These are phyloP conservation scores for Sicyos baderoa DNA, from an alignment of 306 rosid genomes.

Conservation along the genomic window DNA sequence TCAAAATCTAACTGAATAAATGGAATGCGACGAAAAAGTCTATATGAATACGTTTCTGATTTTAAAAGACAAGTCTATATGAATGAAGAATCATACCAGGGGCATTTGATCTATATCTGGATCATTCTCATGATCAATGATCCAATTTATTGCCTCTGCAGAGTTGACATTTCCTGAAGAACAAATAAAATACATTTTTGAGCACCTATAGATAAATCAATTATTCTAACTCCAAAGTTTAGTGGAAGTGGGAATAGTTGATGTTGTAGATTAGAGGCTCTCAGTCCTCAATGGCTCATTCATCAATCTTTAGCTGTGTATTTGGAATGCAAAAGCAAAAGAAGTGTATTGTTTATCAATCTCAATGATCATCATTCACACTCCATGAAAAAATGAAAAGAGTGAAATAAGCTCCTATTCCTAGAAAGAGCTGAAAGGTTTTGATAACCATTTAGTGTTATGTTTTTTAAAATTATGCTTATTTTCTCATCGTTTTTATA, in stretches of 20 bases:
- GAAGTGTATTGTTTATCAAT: conserved; percentile 1
- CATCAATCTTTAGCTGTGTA: conserved; percentile 9
- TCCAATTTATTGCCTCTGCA: conserved; percentile 65
- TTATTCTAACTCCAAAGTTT: neutral
- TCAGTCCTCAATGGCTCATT: neutral
- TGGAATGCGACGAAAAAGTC: neutral
- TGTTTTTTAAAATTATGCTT: too few relatives aligned
- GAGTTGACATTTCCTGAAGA: conserved; percentile 48
- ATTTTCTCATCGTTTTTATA: too few relatives aligned
- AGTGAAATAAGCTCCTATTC: neutral
- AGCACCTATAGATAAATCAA: neutral
- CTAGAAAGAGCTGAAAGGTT: too few relatives aligned
- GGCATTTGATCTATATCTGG: conserved; percentile 58
- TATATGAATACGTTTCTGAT: neutral
- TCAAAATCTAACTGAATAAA: neutral
- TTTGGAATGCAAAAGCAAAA: neutral
- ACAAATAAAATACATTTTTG: conserved; percentile 9
- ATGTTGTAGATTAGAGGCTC: neutral
- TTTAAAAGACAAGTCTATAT: neutral
- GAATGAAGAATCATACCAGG: conserved; percentile 35
- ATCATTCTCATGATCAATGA: conserved; percentile 62
- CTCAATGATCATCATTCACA: neutral
- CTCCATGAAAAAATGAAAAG: neutral
- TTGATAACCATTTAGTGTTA: too few relatives aligned
- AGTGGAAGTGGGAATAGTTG: neutral